Base-by-base conservation (phyloP, 352 stramenopile species). In the Pythium rishiriense region DNA sequence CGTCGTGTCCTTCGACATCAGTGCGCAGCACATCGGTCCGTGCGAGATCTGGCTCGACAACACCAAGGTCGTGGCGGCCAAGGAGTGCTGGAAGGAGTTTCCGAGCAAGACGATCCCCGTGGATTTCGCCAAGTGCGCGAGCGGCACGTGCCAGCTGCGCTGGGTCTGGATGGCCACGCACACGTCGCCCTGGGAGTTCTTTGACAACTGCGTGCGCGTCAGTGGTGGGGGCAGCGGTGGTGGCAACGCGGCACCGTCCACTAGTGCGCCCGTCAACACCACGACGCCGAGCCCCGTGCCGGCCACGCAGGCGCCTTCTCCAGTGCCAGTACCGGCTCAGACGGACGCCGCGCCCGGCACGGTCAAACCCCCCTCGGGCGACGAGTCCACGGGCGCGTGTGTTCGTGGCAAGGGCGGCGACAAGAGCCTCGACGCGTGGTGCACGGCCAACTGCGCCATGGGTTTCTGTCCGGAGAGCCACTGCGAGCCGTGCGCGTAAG, bases 161-260 rank as follows among this genome's bases (percentile, higher is more conserved):
- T 83, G 72, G 66, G 60, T 80, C 28, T 83, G 76, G 76, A 53
- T 85, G 45, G 76, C 73, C 21, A 80, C 69, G 51, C 74, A 82
- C 65, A 81, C 75, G 45, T 59, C 63, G 42, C 67, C 66, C 29
- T 79, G 69, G 65, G 70, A 85, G 67, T 72, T 81, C 45, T 82
- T 72, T 54, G 70, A 82, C 65, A 79, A 82, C 56, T 79, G 71
- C 26, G 71, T 68, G 24, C 70, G 73, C 21, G 42, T 81, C 11
- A 45, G 62, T 29, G 48, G 41, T 22, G 41, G 45, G 43, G 39
- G 11, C 15, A 60, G 45, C 9, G 39, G 31, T 9, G 57, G 29
- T 24, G 54, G 37, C 8, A 49, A 22, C 43, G 17, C n/a, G 24
- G 28, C 21, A 19, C 46, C 46, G 21, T 25, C 46, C 14, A n/a